Conservation (phyloP, 108 stramenopile genomes). For the Cylindrotheca closterium region DNA sequence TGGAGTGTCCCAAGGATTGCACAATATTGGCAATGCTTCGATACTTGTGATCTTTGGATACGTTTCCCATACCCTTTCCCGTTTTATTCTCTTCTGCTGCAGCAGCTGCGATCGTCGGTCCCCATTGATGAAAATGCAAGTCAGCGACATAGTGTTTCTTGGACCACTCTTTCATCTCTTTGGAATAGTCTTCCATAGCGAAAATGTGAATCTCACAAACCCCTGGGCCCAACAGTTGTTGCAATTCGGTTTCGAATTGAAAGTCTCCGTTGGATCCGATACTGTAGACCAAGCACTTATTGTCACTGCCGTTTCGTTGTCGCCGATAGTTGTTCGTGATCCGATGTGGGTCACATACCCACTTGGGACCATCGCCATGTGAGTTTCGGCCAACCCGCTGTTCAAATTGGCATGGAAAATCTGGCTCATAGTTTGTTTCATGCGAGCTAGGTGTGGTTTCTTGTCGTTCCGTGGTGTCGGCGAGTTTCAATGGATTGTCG, state of each 20-base stretch:
- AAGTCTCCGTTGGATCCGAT: conserved; percentile 56
- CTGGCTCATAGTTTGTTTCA: conserved; percentile 51
- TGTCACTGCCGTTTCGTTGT: not conserved
- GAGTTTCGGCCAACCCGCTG: conserved; percentile 43
- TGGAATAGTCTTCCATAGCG: conserved; percentile 40
- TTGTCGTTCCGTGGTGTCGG: conserved; percentile 1
- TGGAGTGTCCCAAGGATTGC: conserved; percentile 48
- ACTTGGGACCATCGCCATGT: conserved; percentile 55
- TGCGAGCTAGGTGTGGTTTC: conserved; percentile 38
- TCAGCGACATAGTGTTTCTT: conserved; percentile 15
- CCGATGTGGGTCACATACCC: conserved; percentile 66
- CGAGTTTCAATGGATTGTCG: not conserved
- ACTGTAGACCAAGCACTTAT: conserved; percentile 44
- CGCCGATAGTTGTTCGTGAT: conserved; percentile 9
- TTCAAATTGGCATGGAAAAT: conserved; percentile 53
- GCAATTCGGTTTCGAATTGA: conserved; percentile 39
- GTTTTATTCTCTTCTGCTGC: not conserved
- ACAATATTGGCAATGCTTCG: conserved; percentile 37
- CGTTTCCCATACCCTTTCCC: not conserved
- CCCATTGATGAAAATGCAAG: conserved; percentile 63
- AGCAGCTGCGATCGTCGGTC: conserved; percentile 20
- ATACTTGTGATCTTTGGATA: not conserved
- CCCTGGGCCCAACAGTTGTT: conserved; percentile 28
- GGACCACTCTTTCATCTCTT: conserved; percentile 1
- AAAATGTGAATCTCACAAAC: conserved; percentile 65